Conservation (phyloP, 257 asterid species). For the Solanum sparsipilum region DNA sequence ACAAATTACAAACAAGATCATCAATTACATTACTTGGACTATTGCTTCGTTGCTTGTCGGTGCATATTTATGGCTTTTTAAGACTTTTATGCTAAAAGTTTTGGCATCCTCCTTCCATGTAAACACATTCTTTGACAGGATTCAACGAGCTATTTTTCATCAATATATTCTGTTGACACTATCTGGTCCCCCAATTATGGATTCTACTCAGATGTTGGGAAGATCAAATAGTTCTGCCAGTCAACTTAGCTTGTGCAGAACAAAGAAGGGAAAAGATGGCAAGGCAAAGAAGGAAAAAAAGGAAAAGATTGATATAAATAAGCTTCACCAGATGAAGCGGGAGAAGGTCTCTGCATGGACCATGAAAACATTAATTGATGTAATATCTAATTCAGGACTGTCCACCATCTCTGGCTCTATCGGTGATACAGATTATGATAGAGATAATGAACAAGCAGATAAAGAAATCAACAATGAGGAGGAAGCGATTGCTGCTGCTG, state of each 20-base stretch:
- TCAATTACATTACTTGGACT: conserved; percentile 60
- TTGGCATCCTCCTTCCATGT: conserved; percentile 78
- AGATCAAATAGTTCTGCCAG: conserved; percentile 37
- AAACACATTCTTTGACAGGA: conserved; percentile 69
- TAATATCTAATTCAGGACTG: conserved; percentile 60
- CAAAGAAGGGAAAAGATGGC: conserved; percentile 48
- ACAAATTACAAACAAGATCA: conserved; percentile 6
- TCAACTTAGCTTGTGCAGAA: conserved; percentile 35
- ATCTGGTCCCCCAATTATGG: conserved; percentile 69
- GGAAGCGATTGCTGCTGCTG: conserved; percentile 80
- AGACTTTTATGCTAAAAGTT: conserved; percentile 58
- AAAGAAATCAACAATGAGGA: conserved; percentile 67
- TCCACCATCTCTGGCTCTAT: conserved; percentile 52
- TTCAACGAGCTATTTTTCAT: conserved; percentile 60
- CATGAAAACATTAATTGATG: conserved; percentile 65
- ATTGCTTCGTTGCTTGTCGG: conserved; percentile 51
- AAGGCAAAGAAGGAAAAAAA: conserved; percentile 18
- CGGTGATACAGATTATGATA: conserved; percentile 32
- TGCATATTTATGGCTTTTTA: conserved; percentile 57
- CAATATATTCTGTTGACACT: conserved; percentile 57
- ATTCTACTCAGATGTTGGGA: conserved; percentile 38
- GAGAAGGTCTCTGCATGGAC: conserved; percentile 93
- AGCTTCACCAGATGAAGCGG: conserved; percentile 65
- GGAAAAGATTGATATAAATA: conserved; percentile 42
- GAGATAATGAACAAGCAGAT: conserved; percentile 41